Conservation (phyloP, 2,329 filamentous ascomycete species). For the Capronia epimyces region DNA sequence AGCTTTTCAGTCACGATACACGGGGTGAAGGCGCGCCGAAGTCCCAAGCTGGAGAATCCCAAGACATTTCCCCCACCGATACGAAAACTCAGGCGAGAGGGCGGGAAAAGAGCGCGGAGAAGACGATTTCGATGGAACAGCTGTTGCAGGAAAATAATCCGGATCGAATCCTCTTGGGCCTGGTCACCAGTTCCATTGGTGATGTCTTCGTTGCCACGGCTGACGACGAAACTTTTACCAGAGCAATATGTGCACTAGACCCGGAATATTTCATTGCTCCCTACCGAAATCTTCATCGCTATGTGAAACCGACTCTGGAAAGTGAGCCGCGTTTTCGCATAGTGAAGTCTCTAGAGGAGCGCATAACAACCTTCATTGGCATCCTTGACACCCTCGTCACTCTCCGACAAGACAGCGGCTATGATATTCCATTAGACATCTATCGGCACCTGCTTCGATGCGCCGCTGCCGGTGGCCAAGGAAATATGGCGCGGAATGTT, state of each 20-base stretch:
- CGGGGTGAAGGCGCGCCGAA: neutral
- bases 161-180: conserved; percentile 37
- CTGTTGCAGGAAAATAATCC: conserved; percentile 37
- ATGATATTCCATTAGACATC: conserved; percentile 42
- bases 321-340: conserved; percentile 34
- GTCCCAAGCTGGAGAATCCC: neutral
- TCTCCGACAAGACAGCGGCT: conserved; percentile 36
- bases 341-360: conserved; percentile 35
- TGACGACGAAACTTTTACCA: conserved; percentile 21
- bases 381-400: conserved; percentile 38
- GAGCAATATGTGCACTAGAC: conserved; percentile 56
- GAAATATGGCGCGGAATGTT: conserved; percentile 39
- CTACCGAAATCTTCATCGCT: conserved; percentile 43
- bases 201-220: conserved; percentile 22
- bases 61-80: neutral
- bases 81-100: neutral
- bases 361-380: conserved; percentile 39
- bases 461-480: conserved; percentile 46
- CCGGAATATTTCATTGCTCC: conserved; percentile 49
- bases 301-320: conserved; percentile 46
- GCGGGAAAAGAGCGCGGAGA: neutral
- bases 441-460: conserved; percentile 51
- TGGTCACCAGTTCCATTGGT: conserved; percentile 34
- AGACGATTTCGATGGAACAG: conserved; percentile 12
- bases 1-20: neutral